These are phyloP conservation scores for Scleromitrula shiraiana DNA, from an alignment of 2,329 filamentous ascomycete genomes.

Conservation along the genomic window DNA sequence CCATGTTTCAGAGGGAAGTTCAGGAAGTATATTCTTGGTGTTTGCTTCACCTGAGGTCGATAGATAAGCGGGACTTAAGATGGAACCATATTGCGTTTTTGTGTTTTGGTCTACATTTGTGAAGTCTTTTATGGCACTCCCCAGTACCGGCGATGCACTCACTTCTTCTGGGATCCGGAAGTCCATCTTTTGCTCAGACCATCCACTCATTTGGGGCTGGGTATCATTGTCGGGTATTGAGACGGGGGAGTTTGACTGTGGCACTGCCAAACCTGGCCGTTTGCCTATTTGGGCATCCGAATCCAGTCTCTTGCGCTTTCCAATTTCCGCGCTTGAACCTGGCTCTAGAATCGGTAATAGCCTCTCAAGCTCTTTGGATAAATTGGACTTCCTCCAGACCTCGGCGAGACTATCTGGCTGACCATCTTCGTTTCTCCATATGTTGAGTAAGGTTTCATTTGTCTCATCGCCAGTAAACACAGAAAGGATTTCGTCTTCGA, in stretches of 20 bases:
- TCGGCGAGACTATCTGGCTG: slow-evolving; percentile 24
- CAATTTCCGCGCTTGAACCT: slow-evolving; percentile 12
- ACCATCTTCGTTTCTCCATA: slow-evolving; percentile 25
- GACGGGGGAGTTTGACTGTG: background rate
- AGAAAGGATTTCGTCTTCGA: slow-evolving; percentile 39
- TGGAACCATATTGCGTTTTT: slow-evolving; percentile 14
- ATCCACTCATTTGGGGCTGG: background rate
- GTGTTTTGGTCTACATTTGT: background rate
- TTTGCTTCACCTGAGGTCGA: slow-evolving; percentile 7
- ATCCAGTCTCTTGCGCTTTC: slow-evolving; percentile 22
- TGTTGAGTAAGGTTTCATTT: slow-evolving; percentile 25
- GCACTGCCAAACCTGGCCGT: slow-evolving; percentile 1
- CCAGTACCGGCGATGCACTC: background rate
- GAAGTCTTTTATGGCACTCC: background rate
- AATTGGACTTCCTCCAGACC: slow-evolving; percentile 27
- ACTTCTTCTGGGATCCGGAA: slow-evolving; percentile 1
- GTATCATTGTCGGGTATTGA: background rate
- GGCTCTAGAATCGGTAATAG: slow-evolving; percentile 25
- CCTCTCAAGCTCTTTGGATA: slow-evolving; percentile 26
- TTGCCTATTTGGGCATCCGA: slow-evolving; percentile 17
- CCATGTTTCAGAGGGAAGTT: slow-evolving; percentile 28
- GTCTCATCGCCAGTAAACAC: slow-evolving; percentile 36
- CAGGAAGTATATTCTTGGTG: slow-evolving; percentile 13
- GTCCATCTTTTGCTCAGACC: slow-evolving; percentile 8
- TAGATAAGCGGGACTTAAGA: slow-evolving; percentile 14